These are phyloP conservation scores for Pseudogymnoascus destructans DNA, from an alignment of 2,329 filamentous ascomycete genomes.

Conservation along the genomic window DNA sequence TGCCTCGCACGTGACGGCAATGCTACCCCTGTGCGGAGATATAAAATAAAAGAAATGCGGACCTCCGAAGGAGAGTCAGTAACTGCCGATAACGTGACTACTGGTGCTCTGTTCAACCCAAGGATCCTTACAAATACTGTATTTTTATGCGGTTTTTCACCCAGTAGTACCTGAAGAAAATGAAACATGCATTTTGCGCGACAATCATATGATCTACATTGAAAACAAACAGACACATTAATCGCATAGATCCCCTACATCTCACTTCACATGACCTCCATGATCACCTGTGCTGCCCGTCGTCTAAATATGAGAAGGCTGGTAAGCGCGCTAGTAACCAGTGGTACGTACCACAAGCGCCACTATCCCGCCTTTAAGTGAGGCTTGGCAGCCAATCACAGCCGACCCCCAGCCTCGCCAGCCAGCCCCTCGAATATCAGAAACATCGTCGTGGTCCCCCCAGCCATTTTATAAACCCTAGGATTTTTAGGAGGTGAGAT, in stretches of 20 bases:
- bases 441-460: not conserved
- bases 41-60: not conserved
- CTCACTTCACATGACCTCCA: not conserved
- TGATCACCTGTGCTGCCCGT: not conserved
- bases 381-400: conserved; percentile 1
- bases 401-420: not conserved
- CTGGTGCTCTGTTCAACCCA: not conserved
- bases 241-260: not conserved
- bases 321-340: not conserved
- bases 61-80: not conserved
- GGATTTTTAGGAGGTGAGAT: not conserved
- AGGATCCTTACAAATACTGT: not conserved
- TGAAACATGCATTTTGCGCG: not conserved
- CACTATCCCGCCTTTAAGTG: not conserved
- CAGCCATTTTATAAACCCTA: conserved; percentile 2
- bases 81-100: not conserved
- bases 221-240: not conserved
- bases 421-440: conserved; percentile 5
- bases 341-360: conserved; percentile 6
- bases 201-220: not conserved
- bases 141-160: not conserved
- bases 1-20: not conserved
- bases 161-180: not conserved
- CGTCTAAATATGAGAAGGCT: conserved; percentile 7
- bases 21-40: not conserved